Conservation (phyloP, 495 filamentous ascomycete species). For the Aspergillus bertholletiae region DNA sequence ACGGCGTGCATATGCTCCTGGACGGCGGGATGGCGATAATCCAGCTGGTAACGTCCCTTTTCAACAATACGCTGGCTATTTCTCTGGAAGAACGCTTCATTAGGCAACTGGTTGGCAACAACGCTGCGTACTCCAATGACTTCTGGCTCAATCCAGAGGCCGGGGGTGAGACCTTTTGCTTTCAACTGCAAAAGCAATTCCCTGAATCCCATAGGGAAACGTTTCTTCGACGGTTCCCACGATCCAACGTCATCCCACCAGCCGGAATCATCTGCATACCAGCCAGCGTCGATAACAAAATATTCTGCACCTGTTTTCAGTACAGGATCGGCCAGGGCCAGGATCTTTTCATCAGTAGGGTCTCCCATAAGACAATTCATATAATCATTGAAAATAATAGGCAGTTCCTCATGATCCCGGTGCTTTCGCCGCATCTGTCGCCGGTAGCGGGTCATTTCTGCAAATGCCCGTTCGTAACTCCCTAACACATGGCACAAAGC, state of each 20-base stretch:
- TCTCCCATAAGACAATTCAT: constrained; percentile 32
- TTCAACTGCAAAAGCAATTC: constrained; percentile 4
- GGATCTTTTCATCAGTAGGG: constrained; percentile 22
- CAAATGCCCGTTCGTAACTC: constrained; percentile 15
- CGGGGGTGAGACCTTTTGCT: constrained; percentile 16
- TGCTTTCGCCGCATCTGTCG: constrained; percentile 15
- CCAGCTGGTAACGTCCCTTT: constrained; percentile 18
- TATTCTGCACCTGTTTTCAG: constrained; percentile 16
- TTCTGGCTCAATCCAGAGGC: constrained; percentile 25
- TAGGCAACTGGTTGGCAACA: constrained; percentile 10
- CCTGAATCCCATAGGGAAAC: constrained; percentile 21
- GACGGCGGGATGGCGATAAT: constrained; percentile 13
- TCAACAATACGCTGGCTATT: constrained; percentile 15
- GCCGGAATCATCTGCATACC: constrained; percentile 24
- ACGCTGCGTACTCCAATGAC: constrained; percentile 21
- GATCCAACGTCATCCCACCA: constrained; percentile 27
- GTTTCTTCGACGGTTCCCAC: constrained; percentile 26
- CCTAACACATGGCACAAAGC: constrained; percentile 9
- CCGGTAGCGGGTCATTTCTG: constrained; percentile 17
- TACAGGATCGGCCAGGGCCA: constrained; percentile 17
- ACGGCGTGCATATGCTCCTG: constrained; percentile 11
- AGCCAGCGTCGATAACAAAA: constrained; percentile 26
- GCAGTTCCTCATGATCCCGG: constrained; percentile 11
- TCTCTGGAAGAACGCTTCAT: constrained; percentile 20
- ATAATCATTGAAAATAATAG: constrained; percentile 28